A percentile compares a stretch with the other conserved stretches of the same genome.
phyloP scores from a whole-genome alignment of 345 rosid genomes.

The Lepidium africanum region DNA sequence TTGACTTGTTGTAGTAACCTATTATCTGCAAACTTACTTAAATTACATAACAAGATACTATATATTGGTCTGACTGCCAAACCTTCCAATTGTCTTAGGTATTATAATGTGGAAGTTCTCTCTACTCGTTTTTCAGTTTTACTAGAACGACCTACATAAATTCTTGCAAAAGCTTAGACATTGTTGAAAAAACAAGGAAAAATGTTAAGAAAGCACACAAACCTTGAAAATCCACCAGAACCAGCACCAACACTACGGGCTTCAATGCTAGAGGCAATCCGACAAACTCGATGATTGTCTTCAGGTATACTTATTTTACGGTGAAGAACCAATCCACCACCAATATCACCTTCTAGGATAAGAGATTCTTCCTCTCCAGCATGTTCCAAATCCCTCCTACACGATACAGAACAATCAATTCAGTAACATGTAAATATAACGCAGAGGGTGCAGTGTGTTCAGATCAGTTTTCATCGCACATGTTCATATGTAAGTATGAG shows the following conservation, averaged over 20 bases:
- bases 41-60: neutral
- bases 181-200: neutral
- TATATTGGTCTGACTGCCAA: neutral
- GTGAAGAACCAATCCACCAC: constrained; percentile 71
- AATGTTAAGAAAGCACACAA: neutral
- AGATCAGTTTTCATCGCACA: neutral
- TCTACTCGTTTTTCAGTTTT: neutral
- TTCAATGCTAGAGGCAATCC: constrained; percentile 54
- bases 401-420: constrained; percentile 10
- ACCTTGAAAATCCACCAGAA: constrained; percentile 95
- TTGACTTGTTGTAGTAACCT: neutral
- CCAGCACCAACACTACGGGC: constrained; percentile 85
- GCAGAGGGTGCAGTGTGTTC: neutral
- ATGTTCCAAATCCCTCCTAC: constrained; percentile 69
- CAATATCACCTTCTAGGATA: constrained; percentile 59
- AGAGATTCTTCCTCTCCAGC: constrained; percentile 73
- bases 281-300: constrained; percentile 43
- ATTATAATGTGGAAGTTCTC: neutral
- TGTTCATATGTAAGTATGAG: neutral
- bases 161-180: neutral
- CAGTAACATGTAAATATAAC: neutral
- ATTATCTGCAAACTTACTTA: neutral
- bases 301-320: constrained; percentile 42
- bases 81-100: neutral
- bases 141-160: neutral